Conservation (phyloP, 2,329 filamentous ascomycete species). For the Cryphonectria carpinicola region DNA sequence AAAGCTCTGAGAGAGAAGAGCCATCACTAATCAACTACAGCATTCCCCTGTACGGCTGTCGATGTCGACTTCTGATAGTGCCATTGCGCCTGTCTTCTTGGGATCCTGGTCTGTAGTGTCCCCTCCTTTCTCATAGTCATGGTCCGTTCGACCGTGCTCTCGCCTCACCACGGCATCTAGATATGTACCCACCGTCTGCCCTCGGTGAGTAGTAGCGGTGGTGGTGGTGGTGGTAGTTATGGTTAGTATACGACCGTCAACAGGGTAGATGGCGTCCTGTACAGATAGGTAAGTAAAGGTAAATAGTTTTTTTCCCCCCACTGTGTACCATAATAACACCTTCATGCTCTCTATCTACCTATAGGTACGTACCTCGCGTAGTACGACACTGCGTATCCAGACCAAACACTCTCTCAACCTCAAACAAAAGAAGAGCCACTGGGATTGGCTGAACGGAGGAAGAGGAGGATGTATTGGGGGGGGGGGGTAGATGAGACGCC, state of each 20-base stretch:
- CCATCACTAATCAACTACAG: neutral
- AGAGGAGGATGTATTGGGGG: neutral
- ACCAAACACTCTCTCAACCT: neutral
- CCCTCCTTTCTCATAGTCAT: neutral
- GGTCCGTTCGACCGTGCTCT: neutral
- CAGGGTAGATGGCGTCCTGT: neutral
- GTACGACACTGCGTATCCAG: neutral
- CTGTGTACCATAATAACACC: neutral
- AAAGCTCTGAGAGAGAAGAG: too few relatives aligned
- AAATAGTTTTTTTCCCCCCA: neutral
- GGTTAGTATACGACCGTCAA: neutral
- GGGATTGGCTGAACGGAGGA: neutral
- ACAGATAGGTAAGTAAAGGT: neutral
- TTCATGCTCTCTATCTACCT: too few relatives aligned
- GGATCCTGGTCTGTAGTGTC: neutral
- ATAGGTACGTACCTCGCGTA: too few relatives aligned
- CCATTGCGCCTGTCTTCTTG: neutral
- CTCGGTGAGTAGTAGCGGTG: too few relatives aligned
- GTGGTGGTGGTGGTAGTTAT: neutral
- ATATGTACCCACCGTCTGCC: neutral
- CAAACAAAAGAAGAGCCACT: neutral
- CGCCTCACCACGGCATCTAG: constrained; percentile 2
- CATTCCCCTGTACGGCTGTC: neutral
- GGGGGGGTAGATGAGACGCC: neutral
- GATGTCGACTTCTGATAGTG: neutral